Conservation (phyloP, 805 yeast species). For the Myxozyma vanderwaltii region DNA sequence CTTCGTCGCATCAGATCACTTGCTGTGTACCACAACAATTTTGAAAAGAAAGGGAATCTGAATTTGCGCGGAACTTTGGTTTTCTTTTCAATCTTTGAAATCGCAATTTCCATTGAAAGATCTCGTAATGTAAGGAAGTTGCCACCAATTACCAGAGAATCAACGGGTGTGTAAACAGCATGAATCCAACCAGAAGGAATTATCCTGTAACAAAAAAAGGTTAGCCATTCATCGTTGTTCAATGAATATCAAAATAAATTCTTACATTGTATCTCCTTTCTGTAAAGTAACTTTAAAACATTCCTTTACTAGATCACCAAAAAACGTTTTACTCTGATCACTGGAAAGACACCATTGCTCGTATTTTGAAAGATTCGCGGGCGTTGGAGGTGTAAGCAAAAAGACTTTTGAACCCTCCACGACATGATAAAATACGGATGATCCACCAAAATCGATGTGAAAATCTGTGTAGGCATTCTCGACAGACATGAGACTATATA, state of each 20-base stretch:
- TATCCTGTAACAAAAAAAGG: constrained; percentile 42
- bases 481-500: constrained; percentile 69
- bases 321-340: constrained; percentile 64
- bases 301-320: constrained; percentile 54
- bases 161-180: constrained; percentile 80
- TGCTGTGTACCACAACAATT: constrained; percentile 69
- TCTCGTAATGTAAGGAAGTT: constrained; percentile 72
- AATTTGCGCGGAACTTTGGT: constrained; percentile 77
- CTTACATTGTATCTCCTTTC: constrained; percentile 65
- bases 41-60: constrained; percentile 75
- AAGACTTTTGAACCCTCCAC: constrained; percentile 75
- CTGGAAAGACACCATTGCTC: constrained; percentile 70
- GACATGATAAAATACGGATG: constrained; percentile 85
- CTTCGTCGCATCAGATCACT: constrained; percentile 44
- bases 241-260: neutral
- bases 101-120: constrained; percentile 61
- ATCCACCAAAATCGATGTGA: constrained; percentile 90
- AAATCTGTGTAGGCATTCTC: constrained; percentile 81
- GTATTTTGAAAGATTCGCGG: constrained; percentile 60
- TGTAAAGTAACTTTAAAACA: constrained; percentile 58
- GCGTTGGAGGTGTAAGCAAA: constrained; percentile 77
- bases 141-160: constrained; percentile 84
- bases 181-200: constrained; percentile 95
- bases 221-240: neutral
- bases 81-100: constrained; percentile 61